Evolutionary conservation across 495 filamentous ascomycete genomes (phyloP).

Genomic region (Podospora appendiculata): DNA sequence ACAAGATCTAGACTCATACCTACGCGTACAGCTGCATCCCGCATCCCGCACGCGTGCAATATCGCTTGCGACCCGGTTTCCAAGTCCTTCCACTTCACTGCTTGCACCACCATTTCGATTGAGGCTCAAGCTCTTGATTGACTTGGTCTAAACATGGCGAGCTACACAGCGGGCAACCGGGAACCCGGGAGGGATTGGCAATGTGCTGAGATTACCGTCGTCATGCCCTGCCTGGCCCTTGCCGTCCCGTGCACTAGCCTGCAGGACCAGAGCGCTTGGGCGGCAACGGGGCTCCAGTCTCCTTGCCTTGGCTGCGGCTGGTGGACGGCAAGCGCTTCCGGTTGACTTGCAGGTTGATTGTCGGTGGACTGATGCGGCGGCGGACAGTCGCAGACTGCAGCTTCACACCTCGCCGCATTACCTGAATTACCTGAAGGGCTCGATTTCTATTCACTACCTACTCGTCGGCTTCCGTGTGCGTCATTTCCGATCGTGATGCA

Average conservation of each 20-base stretch:
- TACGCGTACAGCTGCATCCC: too few species aligned
- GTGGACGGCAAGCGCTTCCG: too few species aligned
- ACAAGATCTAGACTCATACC: too few species aligned
- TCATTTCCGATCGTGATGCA: too few species aligned
- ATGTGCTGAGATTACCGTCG: slow-evolving; percentile 13
- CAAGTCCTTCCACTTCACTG: not conserved
- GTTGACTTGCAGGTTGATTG: too few species aligned
- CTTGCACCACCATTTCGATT: not conserved
- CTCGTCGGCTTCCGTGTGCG: too few species aligned
- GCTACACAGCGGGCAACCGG: slow-evolving; percentile 4
- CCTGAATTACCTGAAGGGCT: too few species aligned
- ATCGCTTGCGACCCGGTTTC: not conserved
- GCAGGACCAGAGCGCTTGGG: not conserved
- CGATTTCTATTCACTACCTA: too few species aligned
- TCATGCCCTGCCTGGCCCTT: slow-evolving; percentile 1
- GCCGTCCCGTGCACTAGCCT: not conserved
- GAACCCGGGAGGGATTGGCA: slow-evolving; percentile 8
- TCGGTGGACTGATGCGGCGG: too few species aligned
- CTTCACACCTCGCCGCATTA: too few species aligned
- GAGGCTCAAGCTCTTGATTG: slow-evolving; percentile 7
- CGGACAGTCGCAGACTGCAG: too few species aligned
- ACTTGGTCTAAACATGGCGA: not conserved
- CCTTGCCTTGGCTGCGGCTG: not conserved
- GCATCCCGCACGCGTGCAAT: not conserved
- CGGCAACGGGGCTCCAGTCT: not conserved